Evolutionary conservation across 208 protist species (phyloP), one percentile per base, ranked within the genome.

Genomic region (Lotmaria passim): DNA sequence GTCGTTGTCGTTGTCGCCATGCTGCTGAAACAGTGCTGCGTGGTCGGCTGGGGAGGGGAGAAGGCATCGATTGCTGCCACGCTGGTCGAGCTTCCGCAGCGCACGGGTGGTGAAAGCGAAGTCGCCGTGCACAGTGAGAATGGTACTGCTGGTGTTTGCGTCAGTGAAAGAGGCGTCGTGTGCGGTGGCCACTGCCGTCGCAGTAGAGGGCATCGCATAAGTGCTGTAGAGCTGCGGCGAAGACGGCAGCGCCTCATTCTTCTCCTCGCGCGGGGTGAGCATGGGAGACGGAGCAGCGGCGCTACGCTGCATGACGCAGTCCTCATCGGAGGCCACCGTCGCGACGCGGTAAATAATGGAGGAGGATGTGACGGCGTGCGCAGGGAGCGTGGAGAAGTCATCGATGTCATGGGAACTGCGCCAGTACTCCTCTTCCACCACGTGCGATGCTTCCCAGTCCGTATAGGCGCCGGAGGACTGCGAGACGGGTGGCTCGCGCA

Each of bases 41-140:
- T 21, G 14, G 15, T 36, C 3, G 33, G 12, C 2, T 36, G 50
- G 2, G 14, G 14, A 36, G 24, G 28, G 14, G 28, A 15, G 50
- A 55, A 47, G 43, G 43, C 12, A 15, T 6, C 28, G 11, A 21
- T 36, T 10, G 28, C 28, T 55, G 50, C 50, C 28, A 28, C 28
- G 28, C 50, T 19, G 50, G 28, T 36, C 50, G n/a, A 61, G 56
- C 38, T 47, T 34, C 0, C 34, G 56, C 56, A 61, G 36, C 38
- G 56, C 56, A 30, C 56, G 38, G 12, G 38, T 24, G 11, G 56
- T 48, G 36, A 61, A 61, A 38, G n/a, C 19, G 36, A 61, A 61
- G 56, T 61, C 56, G 30, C 56, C 56, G 56, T 61, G 56, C 33
- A 59, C 23, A 8, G 53, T 59, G 33, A 59, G 53, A 31, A 61